Conservation (phyloP, 208 protist species). For the Novymonas esmeraldas region DNA sequence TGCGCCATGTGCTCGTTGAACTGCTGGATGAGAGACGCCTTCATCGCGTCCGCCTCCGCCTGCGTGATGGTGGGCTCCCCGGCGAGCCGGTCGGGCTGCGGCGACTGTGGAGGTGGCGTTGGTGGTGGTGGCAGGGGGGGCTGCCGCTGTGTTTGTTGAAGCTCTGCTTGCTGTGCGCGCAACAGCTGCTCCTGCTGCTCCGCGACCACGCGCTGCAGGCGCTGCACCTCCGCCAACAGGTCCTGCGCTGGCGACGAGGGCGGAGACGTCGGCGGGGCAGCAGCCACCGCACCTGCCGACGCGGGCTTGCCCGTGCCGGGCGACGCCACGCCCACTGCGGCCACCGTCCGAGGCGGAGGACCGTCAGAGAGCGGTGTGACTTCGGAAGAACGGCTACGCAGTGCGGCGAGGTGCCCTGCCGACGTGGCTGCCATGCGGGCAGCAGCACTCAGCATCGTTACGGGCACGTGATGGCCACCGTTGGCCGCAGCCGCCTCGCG, state of each 20-base stretch:
- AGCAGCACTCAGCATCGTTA: slow-evolving; percentile 18
- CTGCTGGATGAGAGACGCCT: slow-evolving; percentile 32
- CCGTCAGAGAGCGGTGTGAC: too few species aligned
- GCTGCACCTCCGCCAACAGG: slow-evolving; percentile 5
- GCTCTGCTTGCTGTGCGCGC: neutral
- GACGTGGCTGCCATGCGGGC: slow-evolving; percentile 9
- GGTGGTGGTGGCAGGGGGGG: too few species aligned
- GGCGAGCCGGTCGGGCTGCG: neutral
- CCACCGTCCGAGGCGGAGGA: neutral
- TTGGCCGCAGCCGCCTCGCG: slow-evolving; percentile 35
- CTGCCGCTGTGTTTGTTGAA: neutral
- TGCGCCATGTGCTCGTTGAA: slow-evolving; percentile 61
- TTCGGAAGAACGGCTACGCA: neutral
- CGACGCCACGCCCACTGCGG: neutral
- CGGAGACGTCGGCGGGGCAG: neutral
- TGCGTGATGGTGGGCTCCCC: slow-evolving; percentile 18
- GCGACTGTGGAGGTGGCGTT: neutral
- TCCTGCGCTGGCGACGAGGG: neutral
- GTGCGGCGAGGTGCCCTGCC: neutral
- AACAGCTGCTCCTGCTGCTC: slow-evolving; percentile 22
- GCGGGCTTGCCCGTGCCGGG: neutral
- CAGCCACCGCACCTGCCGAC: neutral
- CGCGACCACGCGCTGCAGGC: slow-evolving; percentile 15
- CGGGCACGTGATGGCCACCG: slow-evolving; percentile 19
- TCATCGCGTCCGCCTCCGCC: slow-evolving; percentile 23